phyloP scores from a whole-genome alignment of 179 eudicot genomes.

The Silene noctiflora region DNA sequence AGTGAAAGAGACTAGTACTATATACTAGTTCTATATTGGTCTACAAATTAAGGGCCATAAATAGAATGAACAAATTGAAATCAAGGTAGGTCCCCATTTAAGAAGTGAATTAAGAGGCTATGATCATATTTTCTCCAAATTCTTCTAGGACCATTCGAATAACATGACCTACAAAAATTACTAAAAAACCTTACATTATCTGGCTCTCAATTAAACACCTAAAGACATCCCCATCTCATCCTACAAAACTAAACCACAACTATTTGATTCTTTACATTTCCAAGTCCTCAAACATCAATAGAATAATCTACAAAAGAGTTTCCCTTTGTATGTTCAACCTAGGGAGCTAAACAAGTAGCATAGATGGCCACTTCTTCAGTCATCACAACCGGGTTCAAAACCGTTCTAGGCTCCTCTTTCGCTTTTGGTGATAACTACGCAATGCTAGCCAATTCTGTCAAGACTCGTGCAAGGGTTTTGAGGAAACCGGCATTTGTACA shows the following conservation, averaged over 20 bases:
- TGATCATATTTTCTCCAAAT: neutral
- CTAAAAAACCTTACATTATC: neutral
- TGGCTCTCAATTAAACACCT: conserved; percentile 34
- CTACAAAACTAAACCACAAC: conserved; percentile 16
- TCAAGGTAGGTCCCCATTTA: no score
- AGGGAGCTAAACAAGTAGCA: neutral
- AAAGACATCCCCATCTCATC: conserved; percentile 8
- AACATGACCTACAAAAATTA: neutral
- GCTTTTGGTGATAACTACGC: conserved; percentile 56
- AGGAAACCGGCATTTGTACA: conserved; percentile 42
- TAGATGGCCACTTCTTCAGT: conserved; percentile 45
- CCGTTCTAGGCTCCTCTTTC: conserved; percentile 40
- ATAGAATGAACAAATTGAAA: no score
- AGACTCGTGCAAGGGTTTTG: conserved; percentile 30
- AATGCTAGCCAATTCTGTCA: conserved; percentile 36
- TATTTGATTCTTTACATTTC: neutral
- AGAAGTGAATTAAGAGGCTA: neutral
- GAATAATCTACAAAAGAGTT: neutral
- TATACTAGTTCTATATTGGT: no score
- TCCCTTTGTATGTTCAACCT: conserved; percentile 1
- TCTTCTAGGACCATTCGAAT: neutral
- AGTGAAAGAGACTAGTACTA: no score
- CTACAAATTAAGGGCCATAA: no score
- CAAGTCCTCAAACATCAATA: neutral
- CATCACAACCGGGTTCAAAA: conserved; percentile 38